Base-by-base conservation (phyloP, 495 filamentous ascomycete species). In the Parachaetomium inaequale region DNA sequence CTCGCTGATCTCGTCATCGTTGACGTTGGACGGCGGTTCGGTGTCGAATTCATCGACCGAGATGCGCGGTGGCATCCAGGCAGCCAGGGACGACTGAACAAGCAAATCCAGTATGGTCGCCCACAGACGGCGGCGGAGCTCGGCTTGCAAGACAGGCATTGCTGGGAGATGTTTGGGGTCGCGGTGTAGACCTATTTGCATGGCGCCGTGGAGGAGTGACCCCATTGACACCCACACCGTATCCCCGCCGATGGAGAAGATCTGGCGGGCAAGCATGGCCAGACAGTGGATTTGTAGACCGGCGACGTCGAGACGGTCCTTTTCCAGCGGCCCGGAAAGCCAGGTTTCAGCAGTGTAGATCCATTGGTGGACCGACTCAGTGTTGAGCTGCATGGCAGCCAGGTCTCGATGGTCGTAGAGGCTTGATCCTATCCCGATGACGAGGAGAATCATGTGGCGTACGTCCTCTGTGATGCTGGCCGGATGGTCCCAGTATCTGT, bases 101-200 rank as follows among this genome's bases (percentile, higher is more conserved):
- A 74, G 73, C 29, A 88, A 64, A 59, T 89, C 86, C 19, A 88
- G 65, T 28, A 89, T 81, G 4, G 85, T 87, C 15, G 78, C 78
- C 86, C 86, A 89, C 4, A 88, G 59, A 23, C 85, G 73, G 51
- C 86, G 79, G 3, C 84, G 81, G 28, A 85, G 55, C 61, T 88
- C 85, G 5, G 75, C 75, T 61, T 81, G 78, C 21, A 83, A 74
- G 0, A 72, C 43, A 1, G 77, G 63, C 72, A 82, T 80, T 32
- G 69, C 69, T 2, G 74, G 75, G 50, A 85, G 81, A 38, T 80
- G 72, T 21, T 74, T 74, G 0, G 85, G 85, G 63, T 86, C 82
- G 5, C 82, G 81, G 63, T 88, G 84, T 17, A 87, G 60, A 2
- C 55, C 55, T 2, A 57, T 57, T 15, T 57, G 55, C 55, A 57